Conservation (phyloP, 208 protist genomes). For the Novymonas esmeraldas region DNA sequence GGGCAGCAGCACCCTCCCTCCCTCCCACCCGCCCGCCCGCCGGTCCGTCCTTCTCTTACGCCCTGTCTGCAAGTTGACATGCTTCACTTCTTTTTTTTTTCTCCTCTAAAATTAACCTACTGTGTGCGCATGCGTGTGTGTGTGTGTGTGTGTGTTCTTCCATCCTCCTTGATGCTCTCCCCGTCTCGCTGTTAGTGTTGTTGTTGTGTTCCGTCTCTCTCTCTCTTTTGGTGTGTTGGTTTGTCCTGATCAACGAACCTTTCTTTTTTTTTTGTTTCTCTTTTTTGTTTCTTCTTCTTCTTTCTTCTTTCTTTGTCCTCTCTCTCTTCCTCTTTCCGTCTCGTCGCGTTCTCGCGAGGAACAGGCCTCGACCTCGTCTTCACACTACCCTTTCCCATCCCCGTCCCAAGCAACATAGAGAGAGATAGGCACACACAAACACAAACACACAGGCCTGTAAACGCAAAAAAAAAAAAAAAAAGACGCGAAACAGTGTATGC, state of each 20-base stretch:
- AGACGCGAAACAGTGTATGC: too few species aligned
- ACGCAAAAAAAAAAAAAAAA: too few species aligned
- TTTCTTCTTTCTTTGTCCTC: neutral
- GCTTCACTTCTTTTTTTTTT: neutral
- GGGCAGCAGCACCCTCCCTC: too few species aligned
- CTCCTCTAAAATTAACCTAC: neutral
- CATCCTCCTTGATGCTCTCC: neutral
- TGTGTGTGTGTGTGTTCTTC: constrained; percentile 1
- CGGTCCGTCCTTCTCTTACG: too few species aligned
- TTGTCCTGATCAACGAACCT: neutral
- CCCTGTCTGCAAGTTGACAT: too few species aligned
- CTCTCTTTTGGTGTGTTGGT: neutral
- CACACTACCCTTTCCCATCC: too few species aligned
- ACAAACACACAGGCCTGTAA: too few species aligned
- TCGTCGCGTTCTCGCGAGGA: too few species aligned
- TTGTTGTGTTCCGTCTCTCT: constrained; percentile 15
- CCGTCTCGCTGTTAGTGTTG: constrained; percentile 10
- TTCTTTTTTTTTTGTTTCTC: neutral
- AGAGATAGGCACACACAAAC: too few species aligned
- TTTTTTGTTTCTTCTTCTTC: neutral
- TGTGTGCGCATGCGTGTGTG: neutral
- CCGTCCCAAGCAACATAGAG: too few species aligned
- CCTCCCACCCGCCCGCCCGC: too few species aligned
- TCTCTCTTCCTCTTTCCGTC: neutral
- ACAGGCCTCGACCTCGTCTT: too few species aligned